Evolutionary conservation across 73 alveolate genomes (phyloP).

Genomic region (Paramecium pentaurelia): DNA sequence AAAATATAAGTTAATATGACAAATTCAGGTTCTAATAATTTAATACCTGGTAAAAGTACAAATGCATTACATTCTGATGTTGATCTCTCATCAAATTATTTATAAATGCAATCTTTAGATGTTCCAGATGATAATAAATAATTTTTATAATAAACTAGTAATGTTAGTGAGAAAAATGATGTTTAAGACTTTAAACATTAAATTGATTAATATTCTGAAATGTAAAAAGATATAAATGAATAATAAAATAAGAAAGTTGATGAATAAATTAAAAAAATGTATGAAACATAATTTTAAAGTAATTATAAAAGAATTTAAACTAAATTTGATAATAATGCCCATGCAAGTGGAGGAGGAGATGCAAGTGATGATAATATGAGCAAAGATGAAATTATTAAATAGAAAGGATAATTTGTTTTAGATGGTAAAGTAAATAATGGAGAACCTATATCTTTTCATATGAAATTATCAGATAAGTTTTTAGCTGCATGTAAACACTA

Average conservation of each 20-base stretch:
- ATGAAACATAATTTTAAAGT: background rate
- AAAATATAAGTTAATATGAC: background rate
- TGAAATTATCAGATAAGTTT: background rate
- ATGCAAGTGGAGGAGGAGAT: background rate
- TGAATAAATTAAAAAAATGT: background rate
- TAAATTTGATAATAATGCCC: background rate
- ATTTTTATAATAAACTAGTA: background rate
- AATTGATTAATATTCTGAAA: background rate
- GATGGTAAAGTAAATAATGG: background rate
- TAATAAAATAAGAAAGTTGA: background rate
- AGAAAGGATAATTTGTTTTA: background rate
- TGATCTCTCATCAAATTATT: background rate
- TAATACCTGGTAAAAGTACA: background rate
- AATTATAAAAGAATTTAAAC: constrained; percentile 30
- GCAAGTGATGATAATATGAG: background rate
- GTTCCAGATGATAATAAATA: background rate
- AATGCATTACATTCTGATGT: background rate
- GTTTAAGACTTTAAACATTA: background rate
- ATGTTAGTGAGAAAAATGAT: background rate
- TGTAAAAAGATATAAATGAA: background rate
- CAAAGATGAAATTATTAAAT: background rate
- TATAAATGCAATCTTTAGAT: background rate
- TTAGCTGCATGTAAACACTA: background rate
- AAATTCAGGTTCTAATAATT: background rate
- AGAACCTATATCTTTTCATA: background rate